phyloP scores from a whole-genome alignment of 73 alveolate genomes.

The Tetrahymena thermophila region DNA sequence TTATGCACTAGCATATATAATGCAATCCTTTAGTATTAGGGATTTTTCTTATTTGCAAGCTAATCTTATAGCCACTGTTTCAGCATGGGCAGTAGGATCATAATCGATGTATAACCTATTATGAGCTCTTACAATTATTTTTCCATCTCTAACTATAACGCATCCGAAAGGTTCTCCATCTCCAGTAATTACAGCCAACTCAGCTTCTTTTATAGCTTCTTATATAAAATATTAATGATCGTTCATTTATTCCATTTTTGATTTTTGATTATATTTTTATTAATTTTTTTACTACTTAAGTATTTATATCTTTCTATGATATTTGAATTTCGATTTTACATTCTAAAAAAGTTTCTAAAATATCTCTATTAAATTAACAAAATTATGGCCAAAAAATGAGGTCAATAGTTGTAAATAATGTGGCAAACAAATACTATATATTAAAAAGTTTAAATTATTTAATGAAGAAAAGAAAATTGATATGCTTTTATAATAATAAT shows the following conservation, averaged over 20 bases:
- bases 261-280: background rate
- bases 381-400: no score
- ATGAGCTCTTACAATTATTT: background rate
- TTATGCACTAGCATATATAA: background rate
- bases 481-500: no score
- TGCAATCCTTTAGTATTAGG: background rate
- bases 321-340: background rate
- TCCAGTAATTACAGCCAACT: background rate
- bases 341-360: no score
- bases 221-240: background rate
- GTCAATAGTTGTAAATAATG: no score
- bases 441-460: no score
- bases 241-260: background rate
- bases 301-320: background rate
- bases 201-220: background rate
- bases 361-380: no score
- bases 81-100: constrained; percentile 2
- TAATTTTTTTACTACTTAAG: background rate
- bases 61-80: background rate
- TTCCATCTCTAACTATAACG: background rate
- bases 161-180: background rate
- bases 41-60: background rate
- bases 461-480: no score
- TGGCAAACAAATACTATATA: no score
- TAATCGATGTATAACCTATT: background rate